Percentiles rank a stretch among this genome's conserved stretches.
These are phyloP conservation scores for Trichoderma sp. DNA, from an alignment of 2,329 filamentous ascomycete species.

Conservation along the genomic window DNA sequence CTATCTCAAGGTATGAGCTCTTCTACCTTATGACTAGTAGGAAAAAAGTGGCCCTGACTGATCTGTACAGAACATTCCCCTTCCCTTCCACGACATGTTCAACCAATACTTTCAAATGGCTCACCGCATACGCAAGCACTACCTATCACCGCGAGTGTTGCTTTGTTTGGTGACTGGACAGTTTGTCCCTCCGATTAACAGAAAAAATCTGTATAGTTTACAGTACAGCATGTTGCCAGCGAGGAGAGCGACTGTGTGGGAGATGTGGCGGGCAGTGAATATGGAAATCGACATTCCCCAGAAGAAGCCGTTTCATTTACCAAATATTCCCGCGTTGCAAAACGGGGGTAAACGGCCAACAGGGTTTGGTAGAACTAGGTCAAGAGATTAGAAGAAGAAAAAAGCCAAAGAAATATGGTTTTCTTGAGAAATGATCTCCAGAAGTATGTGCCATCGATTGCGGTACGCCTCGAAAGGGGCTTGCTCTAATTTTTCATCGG, in stretches of 20 bases:
- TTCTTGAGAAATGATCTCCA: background rate
- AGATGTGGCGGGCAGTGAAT: slow-evolving; percentile 78
- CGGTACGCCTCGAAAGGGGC: background rate
- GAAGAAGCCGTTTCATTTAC: slow-evolving; percentile 43
- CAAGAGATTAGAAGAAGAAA: background rate
- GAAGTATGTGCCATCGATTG: background rate
- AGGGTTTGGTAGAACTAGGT: slow-evolving; percentile 31
- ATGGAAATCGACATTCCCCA: slow-evolving; percentile 39
- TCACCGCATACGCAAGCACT: slow-evolving; percentile 89
- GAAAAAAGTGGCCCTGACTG: background rate
- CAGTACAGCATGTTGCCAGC: slow-evolving; percentile 98
- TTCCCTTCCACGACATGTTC: slow-evolving; percentile 92
- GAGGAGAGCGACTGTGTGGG: slow-evolving; percentile 71
- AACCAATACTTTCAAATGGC: slow-evolving; percentile 96
- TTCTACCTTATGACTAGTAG: background rate
- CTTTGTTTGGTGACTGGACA: slow-evolving; percentile 84
- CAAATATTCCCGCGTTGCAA: slow-evolving; percentile 34
- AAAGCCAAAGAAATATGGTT: background rate
- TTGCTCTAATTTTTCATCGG: background rate
- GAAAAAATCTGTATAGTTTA: slow-evolving; percentile 90
- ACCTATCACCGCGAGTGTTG: slow-evolving; percentile 83
- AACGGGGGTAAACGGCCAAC: slow-evolving; percentile 33
- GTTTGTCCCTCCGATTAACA: slow-evolving; percentile 92
- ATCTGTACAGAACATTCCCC: slow-evolving; percentile 69
- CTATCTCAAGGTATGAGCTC: slow-evolving; percentile 68